These are phyloP conservation scores for Mycocentrospora acerina DNA, from an alignment of 2,329 filamentous ascomycete genomes.

Conservation along the genomic window DNA sequence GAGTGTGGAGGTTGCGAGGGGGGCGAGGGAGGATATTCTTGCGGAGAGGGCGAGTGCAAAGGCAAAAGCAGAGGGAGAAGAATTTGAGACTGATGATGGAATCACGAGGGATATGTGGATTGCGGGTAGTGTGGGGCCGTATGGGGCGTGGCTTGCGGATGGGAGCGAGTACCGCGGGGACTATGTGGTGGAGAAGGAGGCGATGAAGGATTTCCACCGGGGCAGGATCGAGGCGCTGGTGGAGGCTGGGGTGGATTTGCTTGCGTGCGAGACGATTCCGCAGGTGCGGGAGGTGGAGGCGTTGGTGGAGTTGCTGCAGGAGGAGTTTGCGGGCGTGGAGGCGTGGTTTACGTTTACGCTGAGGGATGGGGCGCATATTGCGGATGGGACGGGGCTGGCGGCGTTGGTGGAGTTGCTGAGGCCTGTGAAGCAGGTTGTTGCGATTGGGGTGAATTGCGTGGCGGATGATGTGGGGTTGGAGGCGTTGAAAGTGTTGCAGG, in stretches of 20 bases:
- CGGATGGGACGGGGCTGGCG: slow-evolving; percentile 45
- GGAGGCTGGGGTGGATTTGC: slow-evolving; percentile 45
- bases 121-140: slow-evolving; percentile 51
- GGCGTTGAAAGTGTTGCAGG: slow-evolving; percentile 35
- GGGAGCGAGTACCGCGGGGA: slow-evolving; percentile 51
- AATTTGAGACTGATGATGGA: background rate
- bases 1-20: slow-evolving; percentile 45
- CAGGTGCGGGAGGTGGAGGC: slow-evolving; percentile 43
- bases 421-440: slow-evolving; percentile 36
- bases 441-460: slow-evolving; percentile 51
- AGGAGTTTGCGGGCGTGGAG: slow-evolving; percentile 40
- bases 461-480: slow-evolving; percentile 35
- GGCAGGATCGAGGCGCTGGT: slow-evolving; percentile 46
- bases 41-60: no score
- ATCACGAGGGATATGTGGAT: no score
- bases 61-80: no score
- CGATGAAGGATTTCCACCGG: slow-evolving; percentile 48
- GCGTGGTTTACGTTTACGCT: slow-evolving; percentile 49
- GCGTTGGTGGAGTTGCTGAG: slow-evolving; percentile 37
- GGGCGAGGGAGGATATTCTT: slow-evolving; percentile 40
- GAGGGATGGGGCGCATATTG: slow-evolving; percentile 37
- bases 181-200: slow-evolving; percentile 35
- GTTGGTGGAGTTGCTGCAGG: slow-evolving; percentile 40
- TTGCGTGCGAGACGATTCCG: slow-evolving; percentile 52
- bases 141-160: slow-evolving; percentile 50